Percentiles rank a stretch among this genome's conserved stretches.
Evolutionary conservation across 73 alveolate species (phyloP).

Genomic region (Paramecium pentaurelia): DNA sequence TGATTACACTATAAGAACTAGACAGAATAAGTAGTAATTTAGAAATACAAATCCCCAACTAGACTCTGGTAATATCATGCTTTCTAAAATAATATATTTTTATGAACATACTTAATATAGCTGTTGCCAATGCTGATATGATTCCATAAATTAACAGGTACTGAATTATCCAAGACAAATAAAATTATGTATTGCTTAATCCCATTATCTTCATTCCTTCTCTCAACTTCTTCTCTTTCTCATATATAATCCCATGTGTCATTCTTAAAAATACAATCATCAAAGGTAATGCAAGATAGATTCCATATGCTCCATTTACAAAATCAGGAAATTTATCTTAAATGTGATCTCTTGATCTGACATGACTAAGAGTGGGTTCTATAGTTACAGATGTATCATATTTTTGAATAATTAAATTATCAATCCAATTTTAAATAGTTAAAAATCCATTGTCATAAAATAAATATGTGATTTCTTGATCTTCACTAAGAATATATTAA

Average conservation of each 20-base stretch:
- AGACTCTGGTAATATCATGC: neutral
- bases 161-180: constrained; percentile 80
- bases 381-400: neutral
- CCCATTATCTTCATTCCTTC: constrained; percentile 99
- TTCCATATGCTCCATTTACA: constrained; percentile 57
- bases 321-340: neutral
- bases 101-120: neutral
- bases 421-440: neutral
- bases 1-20: neutral
- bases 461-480: neutral
- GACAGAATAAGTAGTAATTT: neutral
- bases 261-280: constrained; percentile 80
- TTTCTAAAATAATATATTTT: neutral
- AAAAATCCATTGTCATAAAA: neutral
- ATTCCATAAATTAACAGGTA: constrained; percentile 66
- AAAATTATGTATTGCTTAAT: constrained; percentile 82
- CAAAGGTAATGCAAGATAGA: constrained; percentile 77
- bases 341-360: neutral
- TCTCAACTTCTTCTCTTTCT: constrained; percentile 88
- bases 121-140: constrained; percentile 57
- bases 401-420: neutral
- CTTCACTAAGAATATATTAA: neutral
- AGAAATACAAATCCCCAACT: constrained; percentile 37
- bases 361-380: neutral
- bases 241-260: constrained; percentile 79